Evolutionary conservation across 768 basidiomycete genomes (phyloP).

Genomic region (Termitomyces sp.): DNA sequence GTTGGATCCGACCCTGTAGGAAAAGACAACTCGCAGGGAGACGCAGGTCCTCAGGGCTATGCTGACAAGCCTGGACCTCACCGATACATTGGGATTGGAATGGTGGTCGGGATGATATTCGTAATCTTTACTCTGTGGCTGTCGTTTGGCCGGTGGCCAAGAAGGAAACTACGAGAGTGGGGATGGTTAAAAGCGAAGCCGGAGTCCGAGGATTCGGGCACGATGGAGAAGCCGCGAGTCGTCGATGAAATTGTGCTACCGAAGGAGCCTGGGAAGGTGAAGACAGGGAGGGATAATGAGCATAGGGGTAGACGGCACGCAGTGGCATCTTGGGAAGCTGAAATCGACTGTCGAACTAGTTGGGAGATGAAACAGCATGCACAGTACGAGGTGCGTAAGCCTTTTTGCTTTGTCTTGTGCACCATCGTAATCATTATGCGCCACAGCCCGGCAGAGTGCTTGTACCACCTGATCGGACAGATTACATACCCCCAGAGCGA

Average conservation of each 20-base stretch:
- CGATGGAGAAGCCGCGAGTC: slow-evolving; percentile 5
- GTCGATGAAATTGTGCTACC: slow-evolving; percentile 12
- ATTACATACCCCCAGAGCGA: slow-evolving; percentile 4
- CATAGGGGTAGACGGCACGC: slow-evolving; percentile 5
- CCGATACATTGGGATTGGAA: slow-evolving; percentile 40
- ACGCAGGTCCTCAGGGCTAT: slow-evolving; percentile 17
- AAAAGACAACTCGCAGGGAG: slow-evolving; percentile 13
- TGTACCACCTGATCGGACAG: slow-evolving; percentile 3
- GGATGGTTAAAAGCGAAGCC: slow-evolving; percentile 8
- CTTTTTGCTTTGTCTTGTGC: background rate
- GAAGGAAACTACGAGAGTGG: slow-evolving; percentile 15
- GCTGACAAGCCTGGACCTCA: slow-evolving; percentile 27
- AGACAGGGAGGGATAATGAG: background rate
- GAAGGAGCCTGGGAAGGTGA: slow-evolving; percentile 8
- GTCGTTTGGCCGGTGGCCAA: slow-evolving; percentile 27
- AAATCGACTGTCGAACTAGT: slow-evolving; percentile 6
- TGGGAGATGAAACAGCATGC: slow-evolving; percentile 12
- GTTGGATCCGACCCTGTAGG: slow-evolving; percentile 18
- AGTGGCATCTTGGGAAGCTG: slow-evolving; percentile 13
- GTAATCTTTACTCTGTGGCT: slow-evolving; percentile 33
- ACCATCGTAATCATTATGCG: slow-evolving; percentile 7
- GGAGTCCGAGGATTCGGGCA: slow-evolving; percentile 5
- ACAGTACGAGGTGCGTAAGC: slow-evolving; percentile 7
- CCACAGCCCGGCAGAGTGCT: slow-evolving; percentile 7
- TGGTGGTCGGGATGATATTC: slow-evolving; percentile 31